Conservation (phyloP, 2,329 filamentous ascomycete genomes). For the Orbilia brochopaga region DNA sequence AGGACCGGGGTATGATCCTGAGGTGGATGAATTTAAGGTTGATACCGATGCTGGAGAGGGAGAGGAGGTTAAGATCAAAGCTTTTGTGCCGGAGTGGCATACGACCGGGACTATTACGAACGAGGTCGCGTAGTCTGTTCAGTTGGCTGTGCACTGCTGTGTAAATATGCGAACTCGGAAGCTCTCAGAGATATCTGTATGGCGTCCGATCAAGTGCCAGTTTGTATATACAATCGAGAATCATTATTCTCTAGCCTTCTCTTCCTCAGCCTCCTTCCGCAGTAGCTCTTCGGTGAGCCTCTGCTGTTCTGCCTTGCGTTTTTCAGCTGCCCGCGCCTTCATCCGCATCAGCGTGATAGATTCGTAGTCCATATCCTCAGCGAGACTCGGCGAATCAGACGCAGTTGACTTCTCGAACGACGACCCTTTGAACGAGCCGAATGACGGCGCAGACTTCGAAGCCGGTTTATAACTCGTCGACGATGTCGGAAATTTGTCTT, state of each 20-base stretch:
- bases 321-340: constrained; percentile 53
- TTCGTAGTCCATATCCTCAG: constrained; percentile 53
- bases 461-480: constrained; percentile 25
- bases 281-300: constrained; percentile 53
- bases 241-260: constrained; percentile 16
- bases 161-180: too few species aligned
- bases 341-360: constrained; percentile 55
- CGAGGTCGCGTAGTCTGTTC: constrained; percentile 41
- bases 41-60: constrained; percentile 59
- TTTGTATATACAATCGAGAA: constrained; percentile 11
- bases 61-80: constrained; percentile 68
- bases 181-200: constrained; percentile 9
- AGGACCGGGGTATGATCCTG: constrained; percentile 67
- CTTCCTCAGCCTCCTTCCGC: constrained; percentile 51
- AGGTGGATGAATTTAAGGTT: constrained; percentile 62
- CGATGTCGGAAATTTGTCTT: constrained; percentile 40
- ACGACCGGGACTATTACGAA: constrained; percentile 49
- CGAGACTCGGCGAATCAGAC: constrained; percentile 8
- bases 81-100: constrained; percentile 82
- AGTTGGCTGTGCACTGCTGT: too few species aligned
- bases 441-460: constrained; percentile 49
- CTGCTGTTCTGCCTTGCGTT: constrained; percentile 46
- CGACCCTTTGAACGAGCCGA: constrained; percentile 49
- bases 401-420: constrained; percentile 40
- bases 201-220: neutral